A percentile compares a stretch with the other conserved stretches of the same genome.
Conservation (phyloP, 2,329 filamentous ascomycete species). For the Beauveria australis region DNA sequence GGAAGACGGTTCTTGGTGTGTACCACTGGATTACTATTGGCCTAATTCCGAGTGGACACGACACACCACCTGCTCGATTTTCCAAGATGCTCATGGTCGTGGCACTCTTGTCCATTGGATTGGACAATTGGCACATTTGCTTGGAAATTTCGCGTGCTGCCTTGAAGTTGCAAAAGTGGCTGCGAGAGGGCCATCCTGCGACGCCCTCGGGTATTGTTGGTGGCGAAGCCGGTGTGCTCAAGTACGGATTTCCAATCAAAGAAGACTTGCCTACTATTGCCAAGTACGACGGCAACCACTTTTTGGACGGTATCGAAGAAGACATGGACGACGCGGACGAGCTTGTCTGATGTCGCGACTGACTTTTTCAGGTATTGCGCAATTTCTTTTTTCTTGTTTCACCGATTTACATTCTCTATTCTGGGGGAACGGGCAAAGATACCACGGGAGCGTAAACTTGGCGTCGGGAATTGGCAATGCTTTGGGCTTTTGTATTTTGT, state of each 20-base stretch:
- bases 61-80: constrained; percentile 33
- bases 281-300: constrained; percentile 9
- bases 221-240: constrained; percentile 7
- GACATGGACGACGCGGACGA: constrained; percentile 9
- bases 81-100: constrained; percentile 37
- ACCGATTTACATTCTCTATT: background rate
- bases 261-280: constrained; percentile 8
- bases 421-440: background rate
- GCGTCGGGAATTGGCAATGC: background rate
- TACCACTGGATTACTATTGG: constrained; percentile 40
- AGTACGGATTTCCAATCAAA: constrained; percentile 10
- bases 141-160: constrained; percentile 27
- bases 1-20: constrained; percentile 40
- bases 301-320: constrained; percentile 6
- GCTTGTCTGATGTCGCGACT: background rate
- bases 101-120: constrained; percentile 35
- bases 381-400: background rate
- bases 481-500: background rate
- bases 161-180: constrained; percentile 35
- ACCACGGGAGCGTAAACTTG: background rate
- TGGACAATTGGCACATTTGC: constrained; percentile 41
- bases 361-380: background rate
- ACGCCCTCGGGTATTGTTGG: background rate
- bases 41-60: constrained; percentile 31
- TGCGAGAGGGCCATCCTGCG: constrained; percentile 21